Base-by-base conservation (phyloP, 139 green algal species). In the Astrephomene gubernaculifera region DNA sequence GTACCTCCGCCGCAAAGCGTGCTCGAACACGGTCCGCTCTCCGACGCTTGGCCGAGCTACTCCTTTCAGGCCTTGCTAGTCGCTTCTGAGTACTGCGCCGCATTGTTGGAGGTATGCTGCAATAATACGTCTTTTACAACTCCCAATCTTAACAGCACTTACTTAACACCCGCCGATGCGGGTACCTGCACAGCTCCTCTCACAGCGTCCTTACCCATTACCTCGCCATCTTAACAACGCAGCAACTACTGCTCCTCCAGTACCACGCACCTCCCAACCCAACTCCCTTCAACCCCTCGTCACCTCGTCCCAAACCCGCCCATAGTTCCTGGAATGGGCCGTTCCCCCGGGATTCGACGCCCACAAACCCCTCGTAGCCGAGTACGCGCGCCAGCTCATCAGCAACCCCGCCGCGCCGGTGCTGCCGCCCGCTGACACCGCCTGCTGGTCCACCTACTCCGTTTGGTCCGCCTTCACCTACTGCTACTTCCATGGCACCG, bases 391-490 rank as follows among this genome's bases (percentile, higher is more conserved):
- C 31, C 0, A 44, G 9, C 29, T 82, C 36, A 71, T 82, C 57
- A 21, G 25, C 74, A 24, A 27, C 25, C 21, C 31, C 0, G 38
- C 38, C 6, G 25, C 36, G n/a, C n/a, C n/a, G 8, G 36, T 60
- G 9, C 74, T 9, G 74, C 74, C 74, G 29, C 74, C 53, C 8
- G 1, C 53, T 9, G 43, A n/a, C 27, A 2, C 27, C 24, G 33
- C 44, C 72, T 43, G 73, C 53, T 52, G 38, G 31, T 19, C 10
- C 35, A 29, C 54, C 31, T 39, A 74, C 25, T n/a, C 21, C 0
- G 43, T 84, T 3, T 84, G 78, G 78, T 44, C 63, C 43, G 31
- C 43, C 25, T 84, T 84, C 63, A 84, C 78, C 12, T 74, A 75
- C 78, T 38, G 29, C 31, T 84, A 84, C 61, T 84, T 74, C 31